Evolutionary conservation across 1,284 basidiomycete genomes (phyloP), one percentile per base, ranked within the genome.

Genomic region (Cronartium quercuum): DNA sequence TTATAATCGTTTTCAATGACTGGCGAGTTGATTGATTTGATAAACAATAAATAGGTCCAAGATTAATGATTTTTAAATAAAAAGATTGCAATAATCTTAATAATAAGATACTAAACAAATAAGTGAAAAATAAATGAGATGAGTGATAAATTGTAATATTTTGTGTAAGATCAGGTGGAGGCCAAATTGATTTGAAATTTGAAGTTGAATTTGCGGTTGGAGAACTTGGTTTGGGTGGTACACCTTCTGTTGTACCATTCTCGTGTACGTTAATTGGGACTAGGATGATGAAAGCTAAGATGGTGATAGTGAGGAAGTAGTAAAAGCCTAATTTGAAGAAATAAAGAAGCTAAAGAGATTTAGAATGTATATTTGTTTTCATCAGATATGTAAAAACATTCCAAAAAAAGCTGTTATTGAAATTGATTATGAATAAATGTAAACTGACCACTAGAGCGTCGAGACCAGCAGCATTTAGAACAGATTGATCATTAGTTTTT

Each of bases 211-310:
- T 61, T n/a, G 18, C 18, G 41, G 69, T 41, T 1, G 69, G 62
- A 55, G 69, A 47, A 6, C 78, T 80, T 63, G 80, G 78, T 3
- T 77, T 78, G 0, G 80, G 80, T n/a, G 77, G 76, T 5, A 82
- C 80, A 15, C 81, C 81, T 75, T 82, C 81, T 42, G 81, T 76
- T 55, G 79, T 78, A 21, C 81, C 81, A 74, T 81, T 80, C 60
- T 80, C 69, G 74, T 78, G 76, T 63, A 78, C 80, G 66, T 82
- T 81, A 60, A 82, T 79, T 3, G 81, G 81, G 77, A 82, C 82
- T 6, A 82, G 76, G 40, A 82, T 78, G 35, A 67, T 35, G 2
- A 79, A 68, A 18, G 77, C 63, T 35, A 73, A 75, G 58, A 76
- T 66, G 47, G 63, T 57, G 41, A 47, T 64, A 24, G 70, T 41